A percentile compares a stretch with the other conserved stretches of the same genome.
phyloP scores from a whole-genome alignment of 164 flowering plant genomes.

The Piper longum region DNA sequence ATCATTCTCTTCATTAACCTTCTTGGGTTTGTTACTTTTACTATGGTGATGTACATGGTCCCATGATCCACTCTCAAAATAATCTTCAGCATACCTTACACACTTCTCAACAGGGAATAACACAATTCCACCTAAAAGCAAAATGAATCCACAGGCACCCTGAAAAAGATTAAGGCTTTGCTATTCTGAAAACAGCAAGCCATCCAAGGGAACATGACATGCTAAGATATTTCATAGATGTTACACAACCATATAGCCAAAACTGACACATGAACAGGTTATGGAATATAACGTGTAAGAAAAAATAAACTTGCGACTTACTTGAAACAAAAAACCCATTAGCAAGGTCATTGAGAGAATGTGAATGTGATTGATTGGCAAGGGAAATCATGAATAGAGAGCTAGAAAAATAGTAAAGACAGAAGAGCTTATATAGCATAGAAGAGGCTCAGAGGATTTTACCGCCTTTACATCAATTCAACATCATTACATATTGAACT shows the following conservation, averaged over 20 bases:
- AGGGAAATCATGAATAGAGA: conserved; percentile 13
- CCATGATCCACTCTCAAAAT: conserved; percentile 33
- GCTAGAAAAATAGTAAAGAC: conserved; percentile 12
- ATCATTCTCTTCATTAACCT: conserved; percentile 23
- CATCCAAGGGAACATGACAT: background rate
- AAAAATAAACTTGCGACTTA: conserved; percentile 23
- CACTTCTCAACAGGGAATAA: conserved; percentile 87
- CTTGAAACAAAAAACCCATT: conserved; percentile 72
- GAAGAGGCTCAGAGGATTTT: no score
- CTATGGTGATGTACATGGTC: conserved; percentile 54
- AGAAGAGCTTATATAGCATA: no score
- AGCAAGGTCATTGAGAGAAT: conserved; percentile 82
- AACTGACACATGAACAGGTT: background rate
- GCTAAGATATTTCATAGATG: background rate
- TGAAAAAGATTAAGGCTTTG: background rate
- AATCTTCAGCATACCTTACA: conserved; percentile 81
- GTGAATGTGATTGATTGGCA: conserved; percentile 42
- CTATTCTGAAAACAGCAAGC: no score
- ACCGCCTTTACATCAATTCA: no score
- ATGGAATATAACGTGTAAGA: background rate
- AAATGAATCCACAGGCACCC: background rate
- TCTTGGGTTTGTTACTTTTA: conserved; percentile 34
- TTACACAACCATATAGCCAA: background rate
- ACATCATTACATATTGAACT: no score
- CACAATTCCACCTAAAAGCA: conserved; percentile 81